These are phyloP conservation scores for Eutrema yunnanense DNA, from an alignment of 345 rosid genomes.

Conservation along the genomic window DNA sequence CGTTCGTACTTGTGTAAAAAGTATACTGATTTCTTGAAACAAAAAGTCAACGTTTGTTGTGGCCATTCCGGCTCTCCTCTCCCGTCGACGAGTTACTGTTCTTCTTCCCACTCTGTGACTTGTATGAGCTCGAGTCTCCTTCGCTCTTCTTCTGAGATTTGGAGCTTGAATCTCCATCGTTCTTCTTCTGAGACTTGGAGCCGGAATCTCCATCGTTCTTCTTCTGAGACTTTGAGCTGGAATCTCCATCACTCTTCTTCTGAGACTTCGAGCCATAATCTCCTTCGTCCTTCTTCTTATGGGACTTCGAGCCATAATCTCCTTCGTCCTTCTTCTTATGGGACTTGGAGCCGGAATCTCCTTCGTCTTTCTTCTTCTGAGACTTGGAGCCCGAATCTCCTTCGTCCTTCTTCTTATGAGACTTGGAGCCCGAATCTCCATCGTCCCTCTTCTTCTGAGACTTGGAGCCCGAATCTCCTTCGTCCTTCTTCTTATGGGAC, in stretches of 20 bases:
- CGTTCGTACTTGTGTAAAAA: background rate
- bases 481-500: background rate
- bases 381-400: background rate
- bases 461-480: background rate
- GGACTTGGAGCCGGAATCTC: background rate
- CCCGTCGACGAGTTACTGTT: conserved; percentile 24
- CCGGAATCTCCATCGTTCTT: background rate
- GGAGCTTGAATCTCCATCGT: background rate
- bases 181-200: conserved; percentile 1
- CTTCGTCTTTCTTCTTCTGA: background rate
- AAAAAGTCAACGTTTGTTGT: conserved; percentile 21
- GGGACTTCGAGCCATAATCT: background rate
- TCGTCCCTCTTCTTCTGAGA: background rate
- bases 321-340: background rate
- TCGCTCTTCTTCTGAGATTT: conserved; percentile 11
- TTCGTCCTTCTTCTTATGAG: background rate
- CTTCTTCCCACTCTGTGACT: conserved; percentile 17
- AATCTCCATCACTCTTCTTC: background rate
- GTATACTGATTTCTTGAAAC: background rate
- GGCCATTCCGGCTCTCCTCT: conserved; percentile 15
- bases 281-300: background rate
- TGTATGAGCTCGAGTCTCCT: conserved; percentile 4
- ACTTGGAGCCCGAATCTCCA: background rate
- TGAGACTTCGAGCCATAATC: background rate
- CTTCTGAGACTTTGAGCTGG: background rate